phyloP scores from a whole-genome alignment of 805 yeast genomes.

The Jamesozyma lodderae region DNA sequence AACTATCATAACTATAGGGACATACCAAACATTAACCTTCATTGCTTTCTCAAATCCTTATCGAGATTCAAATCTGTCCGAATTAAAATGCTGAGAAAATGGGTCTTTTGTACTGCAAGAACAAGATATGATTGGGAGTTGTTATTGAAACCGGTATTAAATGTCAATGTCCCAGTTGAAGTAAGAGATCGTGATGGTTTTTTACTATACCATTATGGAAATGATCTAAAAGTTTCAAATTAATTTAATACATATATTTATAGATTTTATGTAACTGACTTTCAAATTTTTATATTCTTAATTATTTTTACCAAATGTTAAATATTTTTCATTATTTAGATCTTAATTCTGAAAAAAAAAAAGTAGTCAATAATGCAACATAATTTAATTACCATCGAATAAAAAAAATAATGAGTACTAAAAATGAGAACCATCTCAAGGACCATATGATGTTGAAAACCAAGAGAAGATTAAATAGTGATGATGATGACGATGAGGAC shows the following conservation, averaged over 20 bases:
- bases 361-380: not conserved
- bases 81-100: conserved; percentile 31
- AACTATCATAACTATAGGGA: conserved; percentile 23
- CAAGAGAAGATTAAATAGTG: not conserved
- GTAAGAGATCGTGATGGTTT: conserved; percentile 34
- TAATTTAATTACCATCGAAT: too few species aligned
- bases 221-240: too few species aligned
- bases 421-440: not conserved
- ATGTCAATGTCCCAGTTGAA: conserved; percentile 28
- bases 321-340: too few species aligned
- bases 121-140: conserved; percentile 33
- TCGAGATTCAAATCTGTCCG: conserved; percentile 30
- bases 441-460: not conserved
- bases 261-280: not conserved
- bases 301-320: too few species aligned
- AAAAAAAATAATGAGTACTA: too few species aligned
- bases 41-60: conserved; percentile 27
- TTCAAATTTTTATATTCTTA: not conserved
- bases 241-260: not conserved
- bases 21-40: conserved; percentile 32
- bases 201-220: conserved; percentile 35
- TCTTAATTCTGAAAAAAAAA: not conserved
- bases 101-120: conserved; percentile 32
- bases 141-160: conserved; percentile 30
- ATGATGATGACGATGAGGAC: too few species aligned